phyloP scores from a whole-genome alignment of 2,329 filamentous ascomycete species.

The Diplodia mutila region DNA sequence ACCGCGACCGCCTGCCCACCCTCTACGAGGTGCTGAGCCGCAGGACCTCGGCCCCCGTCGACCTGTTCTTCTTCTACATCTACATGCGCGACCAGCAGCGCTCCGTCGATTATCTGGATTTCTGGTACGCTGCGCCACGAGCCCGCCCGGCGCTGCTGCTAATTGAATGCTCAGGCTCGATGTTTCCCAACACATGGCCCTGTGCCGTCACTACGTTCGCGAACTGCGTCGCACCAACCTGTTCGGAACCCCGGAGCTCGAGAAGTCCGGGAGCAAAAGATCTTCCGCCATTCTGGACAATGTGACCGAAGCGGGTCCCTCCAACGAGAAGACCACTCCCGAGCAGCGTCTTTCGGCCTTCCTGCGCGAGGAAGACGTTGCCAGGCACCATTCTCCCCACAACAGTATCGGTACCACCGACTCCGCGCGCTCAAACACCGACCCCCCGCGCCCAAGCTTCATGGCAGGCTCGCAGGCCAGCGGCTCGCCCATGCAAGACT shows the following conservation, averaged over 20 bases:
- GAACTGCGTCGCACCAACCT: slow-evolving; percentile 92
- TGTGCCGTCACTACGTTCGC: slow-evolving; percentile 95
- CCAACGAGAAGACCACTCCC: slow-evolving; percentile 69
- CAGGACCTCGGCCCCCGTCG: slow-evolving; percentile 91
- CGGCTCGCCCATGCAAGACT: slow-evolving; percentile 60
- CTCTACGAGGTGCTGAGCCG: slow-evolving; percentile 95
- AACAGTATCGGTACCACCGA: slow-evolving; percentile 52
- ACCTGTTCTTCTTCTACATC: slow-evolving; percentile 98
- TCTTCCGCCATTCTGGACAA: slow-evolving; percentile 79
- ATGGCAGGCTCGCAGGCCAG: slow-evolving; percentile 71
- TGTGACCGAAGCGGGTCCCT: slow-evolving; percentile 58
- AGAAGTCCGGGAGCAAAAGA: slow-evolving; percentile 75
- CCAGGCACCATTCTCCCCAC: slow-evolving; percentile 51
- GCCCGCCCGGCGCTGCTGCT: slow-evolving; percentile 28
- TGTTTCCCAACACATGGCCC: slow-evolving; percentile 97
- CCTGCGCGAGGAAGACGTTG: slow-evolving; percentile 64
- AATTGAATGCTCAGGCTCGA: slow-evolving; percentile 74
- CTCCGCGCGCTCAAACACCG: slow-evolving; percentile 59
- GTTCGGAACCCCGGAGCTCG: slow-evolving; percentile 87
- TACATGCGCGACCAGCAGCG: slow-evolving; percentile 99
- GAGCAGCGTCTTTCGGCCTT: slow-evolving; percentile 93
- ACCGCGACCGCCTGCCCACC: slow-evolving; percentile 85
- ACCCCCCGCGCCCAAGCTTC: slow-evolving; percentile 61
- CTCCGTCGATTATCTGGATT: slow-evolving; percentile 96
- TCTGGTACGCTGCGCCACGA: slow-evolving; percentile 69